Conservation (phyloP, 2,329 filamentous ascomycete genomes). For the Sporothrix curviconia region DNA sequence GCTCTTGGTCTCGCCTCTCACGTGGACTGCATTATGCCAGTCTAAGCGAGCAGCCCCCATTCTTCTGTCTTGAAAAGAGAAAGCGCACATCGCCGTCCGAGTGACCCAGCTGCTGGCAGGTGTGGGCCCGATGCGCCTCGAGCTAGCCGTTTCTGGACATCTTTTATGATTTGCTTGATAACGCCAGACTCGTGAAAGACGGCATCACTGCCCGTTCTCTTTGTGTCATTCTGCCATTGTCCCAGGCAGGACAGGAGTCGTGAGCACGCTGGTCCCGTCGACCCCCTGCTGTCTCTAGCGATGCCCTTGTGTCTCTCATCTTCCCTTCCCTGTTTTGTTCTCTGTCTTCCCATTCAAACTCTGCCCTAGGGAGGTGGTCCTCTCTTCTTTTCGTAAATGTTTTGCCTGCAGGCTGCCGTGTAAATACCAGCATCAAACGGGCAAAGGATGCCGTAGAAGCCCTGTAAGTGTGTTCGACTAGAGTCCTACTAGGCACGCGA, state of each 20-base stretch:
- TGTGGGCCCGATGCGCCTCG: background rate
- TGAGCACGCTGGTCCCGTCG: background rate
- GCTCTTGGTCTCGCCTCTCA: conserved; percentile 3
- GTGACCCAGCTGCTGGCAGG: background rate
- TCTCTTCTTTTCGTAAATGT: background rate
- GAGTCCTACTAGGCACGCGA: conserved; percentile 4
- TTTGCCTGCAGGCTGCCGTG: conserved; percentile 8
- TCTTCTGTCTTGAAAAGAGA: background rate
- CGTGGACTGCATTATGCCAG: conserved; percentile 7
- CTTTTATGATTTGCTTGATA: conserved; percentile 8
- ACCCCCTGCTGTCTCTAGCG: background rate
- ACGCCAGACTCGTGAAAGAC: conserved; percentile 8
- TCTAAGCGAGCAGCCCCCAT: too few relatives aligned
- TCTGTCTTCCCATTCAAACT: background rate
- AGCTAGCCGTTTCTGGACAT: background rate
- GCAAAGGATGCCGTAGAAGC: background rate
- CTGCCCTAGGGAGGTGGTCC: too few relatives aligned
- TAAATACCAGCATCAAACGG: background rate
- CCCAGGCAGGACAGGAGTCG: background rate
- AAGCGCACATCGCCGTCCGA: background rate
- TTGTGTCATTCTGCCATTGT: conserved; percentile 7
- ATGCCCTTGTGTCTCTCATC: background rate
- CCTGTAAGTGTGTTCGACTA: background rate
- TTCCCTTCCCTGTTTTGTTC: background rate
- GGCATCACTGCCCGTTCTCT: conserved; percentile 1